A percentile compares a stretch with the other conserved stretches of the same genome.
phyloP scores from a whole-genome alignment of 768 basidiomycete species.

The Leccinum rimulosum region DNA sequence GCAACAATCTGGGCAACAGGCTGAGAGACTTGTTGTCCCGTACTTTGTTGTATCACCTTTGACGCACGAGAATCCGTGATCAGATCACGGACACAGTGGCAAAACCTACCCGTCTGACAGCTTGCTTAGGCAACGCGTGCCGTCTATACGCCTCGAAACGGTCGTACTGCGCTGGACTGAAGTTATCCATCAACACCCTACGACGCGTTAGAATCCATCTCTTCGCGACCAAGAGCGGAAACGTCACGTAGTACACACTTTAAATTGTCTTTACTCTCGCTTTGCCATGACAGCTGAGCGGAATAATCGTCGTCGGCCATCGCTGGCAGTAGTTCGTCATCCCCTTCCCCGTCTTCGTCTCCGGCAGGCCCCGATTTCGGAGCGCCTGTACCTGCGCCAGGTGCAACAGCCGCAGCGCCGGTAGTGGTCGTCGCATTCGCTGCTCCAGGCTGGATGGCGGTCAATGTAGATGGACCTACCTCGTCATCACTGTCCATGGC shows the following conservation, averaged over 20 bases:
- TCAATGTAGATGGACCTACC: conserved; percentile 14
- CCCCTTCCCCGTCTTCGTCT: conserved; percentile 63
- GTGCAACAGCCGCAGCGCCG: not conserved
- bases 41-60: conserved; percentile 80
- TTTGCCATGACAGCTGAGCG: conserved; percentile 78
- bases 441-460: not conserved
- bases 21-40: conserved; percentile 79
- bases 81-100: not conserved
- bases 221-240: conserved; percentile 1
- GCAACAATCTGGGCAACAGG: conserved; percentile 88
- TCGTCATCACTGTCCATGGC: conserved; percentile 22
- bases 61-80: not conserved
- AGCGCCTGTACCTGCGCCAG: not conserved
- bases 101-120: conserved; percentile 66
- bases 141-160: conserved; percentile 87
- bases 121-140: conserved; percentile 79
- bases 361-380: conserved; percentile 16
- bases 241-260: conserved; percentile 46
- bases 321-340: conserved; percentile 75
- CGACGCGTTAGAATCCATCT: not conserved
- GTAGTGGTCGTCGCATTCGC: not conserved
- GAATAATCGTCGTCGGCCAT: conserved; percentile 92
- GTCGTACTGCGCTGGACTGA: conserved; percentile 80
- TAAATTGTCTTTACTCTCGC: conserved; percentile 84
- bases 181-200: conserved; percentile 88